A percentile compares a stretch with the other conserved stretches of the same genome.
These are phyloP conservation scores for Lojkania enalia DNA, from an alignment of 2,329 filamentous ascomycete species.

Conservation along the genomic window DNA sequence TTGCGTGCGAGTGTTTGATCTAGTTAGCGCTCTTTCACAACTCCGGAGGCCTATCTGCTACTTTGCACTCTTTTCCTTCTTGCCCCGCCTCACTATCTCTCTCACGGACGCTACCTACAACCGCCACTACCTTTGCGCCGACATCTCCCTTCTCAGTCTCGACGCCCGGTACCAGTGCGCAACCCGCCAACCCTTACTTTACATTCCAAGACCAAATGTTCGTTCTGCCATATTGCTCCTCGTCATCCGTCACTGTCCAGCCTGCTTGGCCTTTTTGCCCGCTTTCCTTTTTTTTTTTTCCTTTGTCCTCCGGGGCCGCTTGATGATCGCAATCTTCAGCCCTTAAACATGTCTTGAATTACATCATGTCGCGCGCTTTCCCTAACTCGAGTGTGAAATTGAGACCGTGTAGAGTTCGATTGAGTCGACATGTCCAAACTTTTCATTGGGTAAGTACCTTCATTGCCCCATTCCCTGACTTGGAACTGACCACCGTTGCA, in stretches of 20 bases:
- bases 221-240: conserved; percentile 44
- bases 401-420: conserved; percentile 45
- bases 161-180: conserved; percentile 6
- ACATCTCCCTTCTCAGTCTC: conserved; percentile 15
- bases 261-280: conserved; percentile 34
- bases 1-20: conserved; percentile 25
- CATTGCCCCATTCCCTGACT: conserved; percentile 14
- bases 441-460: conserved; percentile 78
- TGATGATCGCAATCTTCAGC: too few species aligned
- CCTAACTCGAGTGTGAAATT: conserved; percentile 41
- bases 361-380: conserved; percentile 28
- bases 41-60: conserved; percentile 30
- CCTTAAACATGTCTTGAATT: conserved; percentile 9
- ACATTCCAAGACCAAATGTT: conserved; percentile 44
- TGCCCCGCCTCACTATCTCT: conserved; percentile 36
- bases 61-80: conserved; percentile 28
- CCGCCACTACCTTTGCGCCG: conserved; percentile 10
- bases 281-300: conserved; percentile 6
- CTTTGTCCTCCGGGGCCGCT: conserved; percentile 1
- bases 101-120: conserved; percentile 19
- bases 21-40: conserved; percentile 36
- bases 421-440: conserved; percentile 77
- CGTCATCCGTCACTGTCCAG: conserved; percentile 28
- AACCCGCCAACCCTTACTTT: conserved; percentile 25
- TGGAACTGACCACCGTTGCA: conserved; percentile 44